These are phyloP conservation scores for Rhododendron simsii DNA, from an alignment of 148 eudicot species.

Conservation along the genomic window DNA sequence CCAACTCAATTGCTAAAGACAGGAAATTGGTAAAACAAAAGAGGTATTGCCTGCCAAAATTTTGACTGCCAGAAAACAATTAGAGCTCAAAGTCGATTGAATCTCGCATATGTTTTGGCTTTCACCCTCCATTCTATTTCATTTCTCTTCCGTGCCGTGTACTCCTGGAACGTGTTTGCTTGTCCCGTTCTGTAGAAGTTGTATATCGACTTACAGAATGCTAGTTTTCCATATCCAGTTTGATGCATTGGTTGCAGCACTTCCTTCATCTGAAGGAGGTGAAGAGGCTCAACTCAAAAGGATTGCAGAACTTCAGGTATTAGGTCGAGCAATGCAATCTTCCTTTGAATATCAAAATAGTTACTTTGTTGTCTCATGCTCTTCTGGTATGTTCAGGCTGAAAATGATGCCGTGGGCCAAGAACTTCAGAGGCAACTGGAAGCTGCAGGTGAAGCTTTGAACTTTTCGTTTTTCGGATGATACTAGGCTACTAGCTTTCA, in stretches of 20 bases:
- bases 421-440: constrained; percentile 91
- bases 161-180: background rate
- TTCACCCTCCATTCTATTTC: background rate
- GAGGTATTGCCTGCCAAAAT: background rate
- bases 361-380: background rate
- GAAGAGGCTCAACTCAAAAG: constrained; percentile 95
- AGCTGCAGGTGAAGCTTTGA: constrained; percentile 68
- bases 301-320: constrained; percentile 90
- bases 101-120: background rate
- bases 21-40: background rate
- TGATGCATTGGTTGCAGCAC: constrained; percentile 93
- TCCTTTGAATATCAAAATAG: background rate
- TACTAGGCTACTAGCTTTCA: background rate
- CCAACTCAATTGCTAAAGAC: background rate
- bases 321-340: background rate
- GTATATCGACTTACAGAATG: background rate
- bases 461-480: background rate
- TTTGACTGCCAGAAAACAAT: background rate
- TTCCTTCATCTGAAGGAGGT: constrained; percentile 88
- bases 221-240: constrained; percentile 38
- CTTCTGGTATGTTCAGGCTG: constrained; percentile 44
- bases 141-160: background rate
- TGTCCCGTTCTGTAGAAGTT: background rate
- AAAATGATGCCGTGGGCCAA: constrained; percentile 87
- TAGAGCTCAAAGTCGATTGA: background rate